Evolutionary conservation across 495 filamentous ascomycete genomes (phyloP).

Genomic region (Neurospora terricola): DNA sequence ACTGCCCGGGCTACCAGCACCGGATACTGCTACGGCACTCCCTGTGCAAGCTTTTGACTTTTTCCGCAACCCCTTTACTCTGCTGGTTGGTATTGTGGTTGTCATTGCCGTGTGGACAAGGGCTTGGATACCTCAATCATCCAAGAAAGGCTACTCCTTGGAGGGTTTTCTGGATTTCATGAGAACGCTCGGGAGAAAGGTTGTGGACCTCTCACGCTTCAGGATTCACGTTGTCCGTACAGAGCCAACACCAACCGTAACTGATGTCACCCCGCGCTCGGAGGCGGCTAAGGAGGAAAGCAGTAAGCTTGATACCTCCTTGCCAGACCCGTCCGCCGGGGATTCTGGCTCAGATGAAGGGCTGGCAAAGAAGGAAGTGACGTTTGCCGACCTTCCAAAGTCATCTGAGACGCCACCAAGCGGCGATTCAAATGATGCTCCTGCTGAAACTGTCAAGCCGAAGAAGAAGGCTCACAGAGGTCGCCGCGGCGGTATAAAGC

Average conservation of each 20-base stretch:
- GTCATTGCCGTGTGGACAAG: constrained; percentile 4
- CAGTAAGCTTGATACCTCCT: neutral
- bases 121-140: neutral
- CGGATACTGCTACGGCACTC: neutral
- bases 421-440: constrained; percentile 24
- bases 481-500: constrained; percentile 66
- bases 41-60: constrained; percentile 7
- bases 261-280: neutral
- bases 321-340: neutral
- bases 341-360: neutral
- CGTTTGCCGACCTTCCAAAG: constrained; percentile 5
- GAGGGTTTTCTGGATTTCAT: neutral
- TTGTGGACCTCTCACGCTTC: neutral
- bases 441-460: constrained; percentile 32
- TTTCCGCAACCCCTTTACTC: constrained; percentile 36
- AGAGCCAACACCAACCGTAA: neutral
- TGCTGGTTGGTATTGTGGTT: constrained; percentile 26
- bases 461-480: constrained; percentile 82
- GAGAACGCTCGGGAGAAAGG: neutral
- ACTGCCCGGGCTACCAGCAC: neutral
- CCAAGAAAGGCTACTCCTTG: neutral
- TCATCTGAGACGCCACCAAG: neutral
- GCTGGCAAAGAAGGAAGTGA: neutral
- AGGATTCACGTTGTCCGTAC: neutral
- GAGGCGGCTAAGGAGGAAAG: neutral